Evolutionary conservation across 768 basidiomycete genomes (phyloP), one percentile per base, ranked within the genome.

Genomic region (Scleroderma citrinum): DNA sequence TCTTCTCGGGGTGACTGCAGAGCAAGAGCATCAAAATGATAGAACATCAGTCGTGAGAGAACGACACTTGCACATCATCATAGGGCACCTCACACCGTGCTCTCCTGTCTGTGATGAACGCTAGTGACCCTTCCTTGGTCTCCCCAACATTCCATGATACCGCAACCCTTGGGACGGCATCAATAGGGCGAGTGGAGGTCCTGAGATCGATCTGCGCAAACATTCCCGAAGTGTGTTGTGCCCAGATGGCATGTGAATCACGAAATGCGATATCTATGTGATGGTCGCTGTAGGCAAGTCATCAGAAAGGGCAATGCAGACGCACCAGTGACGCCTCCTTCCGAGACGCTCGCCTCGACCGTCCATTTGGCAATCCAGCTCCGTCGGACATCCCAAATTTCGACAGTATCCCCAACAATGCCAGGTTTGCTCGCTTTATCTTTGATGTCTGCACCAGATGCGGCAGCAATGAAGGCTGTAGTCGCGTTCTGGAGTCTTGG

Each of bases 381-480:
- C 41, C 91, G 72, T 47, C 90, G 73, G 2, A 87, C 86, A 62
- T 93, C 90, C 91, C 91, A 93, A 20, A 92, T 83, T 57, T 92
- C 89, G 26, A 90, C 73, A 0, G 80, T 69, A 58, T 89, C 84
- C 3, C 81, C 78, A 3, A 57, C 44, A 11, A 37, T n/a, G n/a
- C 52, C 40, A 16, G 40, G 1, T n/a, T n/a, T n/a, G n/a, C n/a
- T n/a, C n/a, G n/a, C n/a, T n/a, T n/a, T n/a, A 1, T 55, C 56
- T 6, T 57, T 61, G 7, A 44, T 44, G 10, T 63, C 63, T 5
- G 39, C 38, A 4, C 17, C 45, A 3, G 55, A 50, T 24, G 23
- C 21, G 14, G 46, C 47, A 23, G 51, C 47, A 21, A 65, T 51
- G 34, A 67, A 59, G 26, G 53, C 59, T 52, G 56, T 55, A 12